Conservation (phyloP, 768 basidiomycete genomes). For the Roridomyces roridus region DNA sequence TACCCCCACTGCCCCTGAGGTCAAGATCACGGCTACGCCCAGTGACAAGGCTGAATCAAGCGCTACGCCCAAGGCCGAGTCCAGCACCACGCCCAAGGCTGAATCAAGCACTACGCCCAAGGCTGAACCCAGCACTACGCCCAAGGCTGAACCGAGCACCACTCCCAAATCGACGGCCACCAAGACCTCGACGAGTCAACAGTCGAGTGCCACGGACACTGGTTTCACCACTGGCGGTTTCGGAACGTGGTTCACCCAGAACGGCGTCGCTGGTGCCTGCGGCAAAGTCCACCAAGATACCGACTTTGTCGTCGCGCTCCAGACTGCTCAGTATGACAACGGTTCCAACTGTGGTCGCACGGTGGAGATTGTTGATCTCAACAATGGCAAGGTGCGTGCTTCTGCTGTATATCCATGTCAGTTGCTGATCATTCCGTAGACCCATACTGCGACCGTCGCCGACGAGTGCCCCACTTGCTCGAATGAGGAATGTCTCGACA, state of each 20-base stretch:
- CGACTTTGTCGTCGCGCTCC: conserved; percentile 53
- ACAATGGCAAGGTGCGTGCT: conserved; percentile 52
- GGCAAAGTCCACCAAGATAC: conserved; percentile 44
- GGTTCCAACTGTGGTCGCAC: conserved; percentile 71
- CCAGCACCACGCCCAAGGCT: conserved; percentile 4
- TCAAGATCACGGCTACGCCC: conserved; percentile 13
- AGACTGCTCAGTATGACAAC: conserved; percentile 49
- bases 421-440: conserved; percentile 25
- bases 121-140: conserved; percentile 10
- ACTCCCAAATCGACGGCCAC: conserved; percentile 19
- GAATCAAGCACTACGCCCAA: conserved; percentile 15
- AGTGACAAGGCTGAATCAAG: conserved; percentile 5
- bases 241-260: conserved; percentile 74
- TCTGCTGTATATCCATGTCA: neutral
- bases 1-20: conserved; percentile 8
- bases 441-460: conserved; percentile 69
- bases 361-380: conserved; percentile 68
- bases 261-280: conserved; percentile 81
- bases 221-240: conserved; percentile 47
- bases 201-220: conserved; percentile 7
- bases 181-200: conserved; percentile 15
- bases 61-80: conserved; percentile 1
- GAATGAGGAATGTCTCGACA: conserved; percentile 15
- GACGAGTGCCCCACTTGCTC: conserved; percentile 81
- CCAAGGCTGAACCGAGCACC: conserved; percentile 17